phyloP scores from a whole-genome alignment of 768 basidiomycete genomes.

The Mycena rebaudengoi region DNA sequence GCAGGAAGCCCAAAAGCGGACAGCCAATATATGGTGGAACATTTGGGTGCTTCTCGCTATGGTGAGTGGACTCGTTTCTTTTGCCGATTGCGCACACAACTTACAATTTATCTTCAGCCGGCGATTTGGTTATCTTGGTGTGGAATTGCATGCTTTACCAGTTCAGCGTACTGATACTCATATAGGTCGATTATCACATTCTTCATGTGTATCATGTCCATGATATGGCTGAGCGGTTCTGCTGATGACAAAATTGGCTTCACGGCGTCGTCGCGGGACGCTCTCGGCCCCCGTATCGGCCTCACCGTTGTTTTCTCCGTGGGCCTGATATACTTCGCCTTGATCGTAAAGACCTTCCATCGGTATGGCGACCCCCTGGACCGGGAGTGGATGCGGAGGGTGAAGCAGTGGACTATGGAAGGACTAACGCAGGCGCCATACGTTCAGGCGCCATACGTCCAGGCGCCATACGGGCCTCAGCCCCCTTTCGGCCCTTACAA shows the following conservation, averaged over 20 bases:
- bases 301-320: conserved; percentile 58
- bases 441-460: background rate
- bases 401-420: conserved; percentile 31
- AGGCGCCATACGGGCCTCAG: background rate
- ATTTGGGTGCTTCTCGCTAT: conserved; percentile 77
- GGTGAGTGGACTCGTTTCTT: conserved; percentile 14
- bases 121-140: conserved; percentile 13
- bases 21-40: conserved; percentile 58
- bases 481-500: background rate
- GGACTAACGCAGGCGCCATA: too few species aligned
- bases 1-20: conserved; percentile 59
- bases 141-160: background rate
- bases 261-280: conserved; percentile 41
- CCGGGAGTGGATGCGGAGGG: conserved; percentile 33
- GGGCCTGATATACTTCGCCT: conserved; percentile 60
- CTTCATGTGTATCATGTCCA: conserved; percentile 62
- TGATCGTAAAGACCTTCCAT: conserved; percentile 61
- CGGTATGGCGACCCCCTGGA: conserved; percentile 53
- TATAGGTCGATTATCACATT: conserved; percentile 67
- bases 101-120: conserved; percentile 41
- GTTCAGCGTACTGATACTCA: background rate
- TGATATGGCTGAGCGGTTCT: conserved; percentile 68
- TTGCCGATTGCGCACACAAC: background rate
- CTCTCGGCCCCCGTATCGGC: conserved; percentile 56
- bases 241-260: conserved; percentile 37